Percentiles rank a stretch among this genome's conserved stretches.
These are phyloP conservation scores for Petasospora rhodanensis DNA, from an alignment of 1,139 yeast genomes.

Conservation along the genomic window DNA sequence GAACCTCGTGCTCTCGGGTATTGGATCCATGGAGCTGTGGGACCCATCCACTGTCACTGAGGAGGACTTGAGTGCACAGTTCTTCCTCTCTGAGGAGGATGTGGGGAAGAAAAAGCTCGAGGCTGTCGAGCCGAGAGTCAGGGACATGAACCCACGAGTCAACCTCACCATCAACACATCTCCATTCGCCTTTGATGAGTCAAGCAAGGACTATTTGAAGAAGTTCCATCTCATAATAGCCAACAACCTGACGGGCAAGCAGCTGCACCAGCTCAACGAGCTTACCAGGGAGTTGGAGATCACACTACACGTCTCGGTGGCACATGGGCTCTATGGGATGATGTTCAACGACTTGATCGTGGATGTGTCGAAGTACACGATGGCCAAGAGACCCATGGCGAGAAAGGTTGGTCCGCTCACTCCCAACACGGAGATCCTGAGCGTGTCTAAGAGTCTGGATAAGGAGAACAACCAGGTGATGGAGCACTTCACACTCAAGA, in stretches of 20 bases:
- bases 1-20: constrained; percentile 84
- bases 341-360: constrained; percentile 72
- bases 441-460: constrained; percentile 35
- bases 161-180: constrained; percentile 37
- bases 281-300: constrained; percentile 50
- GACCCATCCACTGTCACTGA: constrained; percentile 55
- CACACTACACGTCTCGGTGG: constrained; percentile 65
- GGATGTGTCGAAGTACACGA: constrained; percentile 49
- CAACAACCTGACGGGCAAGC: constrained; percentile 52
- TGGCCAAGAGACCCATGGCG: constrained; percentile 41
- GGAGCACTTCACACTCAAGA: constrained; percentile 56
- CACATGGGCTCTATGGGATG: constrained; percentile 81
- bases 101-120: constrained; percentile 53
- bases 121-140: constrained; percentile 50
- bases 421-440: constrained; percentile 46
- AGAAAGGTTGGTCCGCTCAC: constrained; percentile 46
- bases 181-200: constrained; percentile 25
- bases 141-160: constrained; percentile 78
- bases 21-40: constrained; percentile 68
- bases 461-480: constrained; percentile 33
- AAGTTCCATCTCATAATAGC: constrained; percentile 70
- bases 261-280: constrained; percentile 43
- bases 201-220: constrained; percentile 40
- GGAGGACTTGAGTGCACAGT: constrained; percentile 72
- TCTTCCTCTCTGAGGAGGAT: constrained; percentile 61